Base-by-base conservation (phyloP, 2,329 filamentous ascomycete genomes). In the Dichotomopilus funicola region DNA sequence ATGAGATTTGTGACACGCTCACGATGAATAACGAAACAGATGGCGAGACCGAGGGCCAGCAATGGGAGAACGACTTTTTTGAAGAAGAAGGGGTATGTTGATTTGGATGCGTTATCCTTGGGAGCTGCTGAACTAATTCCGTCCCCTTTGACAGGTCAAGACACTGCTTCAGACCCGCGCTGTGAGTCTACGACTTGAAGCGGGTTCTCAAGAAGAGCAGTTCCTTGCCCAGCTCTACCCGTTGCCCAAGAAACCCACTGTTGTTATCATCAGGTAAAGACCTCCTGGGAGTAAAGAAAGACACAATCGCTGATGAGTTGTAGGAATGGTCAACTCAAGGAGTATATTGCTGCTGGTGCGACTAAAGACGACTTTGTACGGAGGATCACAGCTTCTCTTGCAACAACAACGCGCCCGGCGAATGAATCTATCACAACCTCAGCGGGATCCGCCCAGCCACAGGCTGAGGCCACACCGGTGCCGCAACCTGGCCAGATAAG, bases 201-300 rank as follows among this genome's bases (percentile, higher is more conserved):
- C 85, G 13, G 88, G 86, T 27, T 91, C 88, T 1, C 81, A 87
- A 61, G 91, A 96, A 73, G 90, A 90, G 8, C 84, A 81, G 5
- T 95, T 90, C 65, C 76, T 97, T 11, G 81, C 85, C 8, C 88
- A 89, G 46, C 88, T 96, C 65, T 95, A 89, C 64, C 88, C 89
- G 0, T 75, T 96, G n/a, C 80, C 82, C 1, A 83, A 83, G 62
- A 83, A 83, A n/a, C 91, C 92, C 0, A 87, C 87, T 1, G 72
- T 96, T 7, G 79, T 96, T 12, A 75, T 95, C 19, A 91, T 96
- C 63, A 83, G 85, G 81, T 86, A 73, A 51, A 78, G 66, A 7
- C 12, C 8, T 7, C 45, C 5, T 13, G n/a, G 3, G 8, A 10
- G n/a, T 7, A 34, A 6, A 38, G 11, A 46, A 8, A 6, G 2